Percentiles rank a stretch among this genome's conserved stretches.
Conservation (phyloP, 2,329 filamentous ascomycete genomes). For the Calonectria leucothoes region DNA sequence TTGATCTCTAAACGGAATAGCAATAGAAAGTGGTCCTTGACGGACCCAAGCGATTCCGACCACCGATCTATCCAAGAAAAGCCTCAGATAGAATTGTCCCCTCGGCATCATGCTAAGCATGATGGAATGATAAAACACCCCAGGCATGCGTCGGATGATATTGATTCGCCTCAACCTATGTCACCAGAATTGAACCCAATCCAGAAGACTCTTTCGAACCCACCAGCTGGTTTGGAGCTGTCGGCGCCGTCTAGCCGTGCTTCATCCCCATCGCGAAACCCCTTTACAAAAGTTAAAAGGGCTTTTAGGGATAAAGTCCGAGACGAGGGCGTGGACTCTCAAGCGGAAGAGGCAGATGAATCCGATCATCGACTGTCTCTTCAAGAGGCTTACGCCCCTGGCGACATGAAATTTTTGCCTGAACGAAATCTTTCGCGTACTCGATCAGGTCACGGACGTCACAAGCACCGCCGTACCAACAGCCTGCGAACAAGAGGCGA, state of each 20-base stretch:
- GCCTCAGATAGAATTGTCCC: constrained; percentile 34
- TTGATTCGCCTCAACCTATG: constrained; percentile 59
- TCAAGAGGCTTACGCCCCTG: constrained; percentile 39
- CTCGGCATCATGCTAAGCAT: constrained; percentile 45
- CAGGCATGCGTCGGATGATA: constrained; percentile 55
- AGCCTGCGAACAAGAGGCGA: constrained; percentile 58
- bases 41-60: constrained; percentile 56
- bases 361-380: constrained; percentile 40
- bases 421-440: constrained; percentile 40
- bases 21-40: constrained; percentile 50
- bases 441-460: constrained; percentile 56
- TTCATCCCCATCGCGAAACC: constrained; percentile 72
- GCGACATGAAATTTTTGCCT: constrained; percentile 50
- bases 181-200: constrained; percentile 64
- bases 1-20: constrained; percentile 43
- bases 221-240: constrained; percentile 70
- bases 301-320: constrained; percentile 67
- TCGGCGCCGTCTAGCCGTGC: constrained; percentile 73
- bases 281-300: constrained; percentile 65
- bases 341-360: constrained; percentile 49
- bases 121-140: constrained; percentile 60
- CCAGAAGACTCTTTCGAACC: constrained; percentile 63
- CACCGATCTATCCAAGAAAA: constrained; percentile 40
- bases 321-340: constrained; percentile 53
- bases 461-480: constrained; percentile 60